Percentiles rank a stretch among this genome's conserved stretches.
These are phyloP conservation scores for Grosmannia serpens DNA, from an alignment of 2,329 filamentous ascomycete genomes.

Conservation along the genomic window DNA sequence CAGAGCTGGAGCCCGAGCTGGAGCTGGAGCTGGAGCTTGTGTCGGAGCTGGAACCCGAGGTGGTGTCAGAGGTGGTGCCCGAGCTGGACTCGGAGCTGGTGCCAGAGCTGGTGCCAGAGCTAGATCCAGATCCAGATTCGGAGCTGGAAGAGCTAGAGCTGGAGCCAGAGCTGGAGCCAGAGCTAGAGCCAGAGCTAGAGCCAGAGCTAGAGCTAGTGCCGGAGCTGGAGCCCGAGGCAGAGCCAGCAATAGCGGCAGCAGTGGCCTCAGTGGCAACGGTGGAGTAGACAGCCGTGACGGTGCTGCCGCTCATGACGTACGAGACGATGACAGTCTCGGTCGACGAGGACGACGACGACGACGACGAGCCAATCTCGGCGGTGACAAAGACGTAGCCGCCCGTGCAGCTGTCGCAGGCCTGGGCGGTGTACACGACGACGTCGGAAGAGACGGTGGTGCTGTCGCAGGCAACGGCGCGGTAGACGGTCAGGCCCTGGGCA, in stretches of 20 bases:
- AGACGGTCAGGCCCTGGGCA: not conserved
- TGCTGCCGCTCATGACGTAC: not conserved
- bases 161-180: not conserved
- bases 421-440: not conserved
- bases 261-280: not conserved
- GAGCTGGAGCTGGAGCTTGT: not conserved
- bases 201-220: not conserved
- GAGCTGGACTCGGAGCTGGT: not conserved
- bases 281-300: not conserved
- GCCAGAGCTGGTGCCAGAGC: not conserved
- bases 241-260: not conserved
- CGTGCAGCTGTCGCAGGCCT: slow-evolving; percentile 1
- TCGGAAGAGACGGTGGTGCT: not conserved
- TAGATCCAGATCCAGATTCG: not conserved
- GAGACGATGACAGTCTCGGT: not conserved
- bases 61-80: not conserved
- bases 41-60: not conserved
- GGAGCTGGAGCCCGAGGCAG: not conserved
- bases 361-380: not conserved
- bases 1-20: not conserved
- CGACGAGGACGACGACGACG: not conserved
- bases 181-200: not conserved
- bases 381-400: slow-evolving; percentile 2
- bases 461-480: not conserved
- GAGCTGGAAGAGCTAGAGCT: not conserved